Evolutionary conservation across 1,284 basidiomycete species (phyloP).

Genomic region (Apiotrichum gamsii): DNA sequence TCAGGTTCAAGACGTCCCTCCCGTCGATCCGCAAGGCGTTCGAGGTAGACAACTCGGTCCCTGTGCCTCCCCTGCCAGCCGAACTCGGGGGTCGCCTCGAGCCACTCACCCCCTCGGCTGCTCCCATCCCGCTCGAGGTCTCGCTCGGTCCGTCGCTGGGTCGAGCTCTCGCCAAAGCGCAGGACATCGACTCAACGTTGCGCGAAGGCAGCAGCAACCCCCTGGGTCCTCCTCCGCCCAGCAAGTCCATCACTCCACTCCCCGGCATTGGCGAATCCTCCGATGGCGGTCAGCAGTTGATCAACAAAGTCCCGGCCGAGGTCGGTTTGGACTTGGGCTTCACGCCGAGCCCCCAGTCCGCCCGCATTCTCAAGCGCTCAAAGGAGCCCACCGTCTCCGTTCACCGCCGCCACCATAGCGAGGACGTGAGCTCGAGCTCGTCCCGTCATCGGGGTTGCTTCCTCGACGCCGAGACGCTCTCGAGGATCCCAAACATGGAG

Average conservation of each 20-base stretch:
- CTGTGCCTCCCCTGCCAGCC: not conserved
- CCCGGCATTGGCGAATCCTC: too few relatives aligned
- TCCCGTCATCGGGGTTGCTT: too few relatives aligned
- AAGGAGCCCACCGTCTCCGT: not conserved
- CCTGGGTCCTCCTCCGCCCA: not conserved
- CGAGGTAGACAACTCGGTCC: not conserved
- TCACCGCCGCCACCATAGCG: not conserved
- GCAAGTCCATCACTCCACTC: not conserved
- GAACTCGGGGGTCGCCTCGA: too few relatives aligned
- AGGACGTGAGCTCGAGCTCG: not conserved
- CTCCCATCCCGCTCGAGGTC: too few relatives aligned
- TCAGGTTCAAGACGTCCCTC: not conserved
- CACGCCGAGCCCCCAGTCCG: constrained; percentile 1
- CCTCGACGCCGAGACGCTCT: too few relatives aligned
- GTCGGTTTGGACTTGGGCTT: constrained; percentile 4
- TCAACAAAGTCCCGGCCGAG: not conserved
- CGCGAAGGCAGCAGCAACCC: not conserved
- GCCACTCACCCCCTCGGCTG: too few relatives aligned
- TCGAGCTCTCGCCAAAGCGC: too few relatives aligned
- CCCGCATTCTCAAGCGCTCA: not conserved
- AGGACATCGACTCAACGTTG: too few relatives aligned
- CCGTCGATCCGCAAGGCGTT: not conserved
- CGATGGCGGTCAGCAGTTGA: too few relatives aligned
- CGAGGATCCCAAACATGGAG: too few relatives aligned
- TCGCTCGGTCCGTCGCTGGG: too few relatives aligned